Base-by-base conservation (phyloP, 106 monocot species). In the Apostasia shenzhenica region DNA sequence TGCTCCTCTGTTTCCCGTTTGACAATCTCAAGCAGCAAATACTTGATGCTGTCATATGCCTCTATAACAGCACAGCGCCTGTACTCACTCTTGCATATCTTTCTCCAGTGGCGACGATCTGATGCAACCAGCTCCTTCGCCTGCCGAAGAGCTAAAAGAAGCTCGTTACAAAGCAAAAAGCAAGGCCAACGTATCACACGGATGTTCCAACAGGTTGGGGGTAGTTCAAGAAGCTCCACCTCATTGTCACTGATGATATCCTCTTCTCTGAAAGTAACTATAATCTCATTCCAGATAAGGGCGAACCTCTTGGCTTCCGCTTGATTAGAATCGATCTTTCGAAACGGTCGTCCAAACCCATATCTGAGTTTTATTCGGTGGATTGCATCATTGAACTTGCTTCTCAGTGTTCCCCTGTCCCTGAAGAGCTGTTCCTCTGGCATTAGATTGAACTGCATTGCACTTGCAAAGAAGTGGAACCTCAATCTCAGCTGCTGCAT, bases 381-480 rank as follows among this genome's bases (percentile, higher is more conserved):
- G 68, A 86, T 55, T 2, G 82, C 80, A 77, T 94, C 80, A 6
- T 61, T 70, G 55, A 91, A 78, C 63, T 87, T 86, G 82, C 73
- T 84, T 63, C 59, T 75, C 68, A 89, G 75, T 1, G 78, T 76
- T 40, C 87, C 87, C 8, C 79, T 75, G 1, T 81, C 82, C 55
- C 77, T 47, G 50, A 89, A 83, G 14, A 82, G 84, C 58, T 84
- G 84, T 72, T 91, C 92, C 76, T 92, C 85, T 0, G 86, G 91
- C 86, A 95, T 84, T 66, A 95, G 74, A 62, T 95, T 95, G 73
- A 95, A 95, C 72, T 89, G 91, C 84, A 92, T 86, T n/a, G 95
- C 95, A 73, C 84, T 84, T 37, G 95, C 86, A 61, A 95, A 95
- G 71, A 92, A 95, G 79, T 92, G 91, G 67, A 95, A 95, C 74